Evolutionary conservation across 495 filamentous ascomycete genomes (phyloP), one percentile per base, ranked within the genome.

Genomic region (Penicilliopsis zonata): DNA sequence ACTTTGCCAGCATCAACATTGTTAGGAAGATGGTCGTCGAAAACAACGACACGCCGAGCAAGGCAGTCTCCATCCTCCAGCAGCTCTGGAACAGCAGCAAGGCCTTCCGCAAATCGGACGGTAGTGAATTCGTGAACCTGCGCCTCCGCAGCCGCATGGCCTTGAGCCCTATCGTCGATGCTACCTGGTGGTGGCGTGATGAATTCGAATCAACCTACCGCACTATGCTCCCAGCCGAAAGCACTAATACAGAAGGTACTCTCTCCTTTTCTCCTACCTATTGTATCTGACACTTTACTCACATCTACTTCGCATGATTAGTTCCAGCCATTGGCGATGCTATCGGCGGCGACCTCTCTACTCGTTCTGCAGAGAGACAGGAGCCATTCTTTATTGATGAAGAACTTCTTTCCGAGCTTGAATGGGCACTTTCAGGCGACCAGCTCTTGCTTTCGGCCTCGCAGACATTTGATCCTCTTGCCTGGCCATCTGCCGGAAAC

Each of bases 101-200:
- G 31, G 58, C 56, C 4, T 69, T 69, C 28, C 59, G 54, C 13
- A 56, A 49, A 21, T 16, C 52, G 2, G 59, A 67, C 31, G 63
- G 63, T 5, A 44, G 45, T 3, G 52, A 56, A 18, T 58, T 55
- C 23, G 47, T 49, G 0, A 39, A 48, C 1, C 49, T 64, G 15
- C 50, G 63, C 1, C 61, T 69, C 13, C 54, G 62, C 8, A 61
- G 55, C 29, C 53, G 63, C 4, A 42, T 69, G 5, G 48, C 53
- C 0, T 42, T 64, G 6, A 59, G 61, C 34, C 48, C 53, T 7
- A 48, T 67, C 6, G 39, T 66, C n/a, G 65, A 68, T 40, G 37
- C 57, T 13, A 46, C 65, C 4, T 65, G 62, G 61, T 68, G 64
- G 64, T 69, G 59, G 61, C 50, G 58, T 12, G 59, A 66, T 35